phyloP scores from a whole-genome alignment of 139 green algal species.

The Mychonastes homosphaera region DNA sequence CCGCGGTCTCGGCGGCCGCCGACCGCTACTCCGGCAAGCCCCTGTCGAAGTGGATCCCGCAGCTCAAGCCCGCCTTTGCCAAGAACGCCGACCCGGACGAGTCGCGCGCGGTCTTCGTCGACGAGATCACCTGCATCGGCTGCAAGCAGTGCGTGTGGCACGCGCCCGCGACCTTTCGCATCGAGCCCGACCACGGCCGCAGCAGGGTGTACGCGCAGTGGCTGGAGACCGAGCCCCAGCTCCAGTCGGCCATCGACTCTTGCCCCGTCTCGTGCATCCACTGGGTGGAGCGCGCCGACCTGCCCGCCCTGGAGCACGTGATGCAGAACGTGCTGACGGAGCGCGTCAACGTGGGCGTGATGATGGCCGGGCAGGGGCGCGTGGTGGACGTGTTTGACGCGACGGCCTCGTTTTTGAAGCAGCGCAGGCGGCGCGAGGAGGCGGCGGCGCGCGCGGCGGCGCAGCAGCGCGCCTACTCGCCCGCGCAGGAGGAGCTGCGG shows the following conservation, averaged over 20 bases:
- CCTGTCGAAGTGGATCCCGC: conserved; percentile 64
- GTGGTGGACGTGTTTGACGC: conserved; percentile 33
- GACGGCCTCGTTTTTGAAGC: conserved; percentile 34
- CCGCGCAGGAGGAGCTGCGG: conserved; percentile 40
- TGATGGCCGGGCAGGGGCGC: conserved; percentile 59
- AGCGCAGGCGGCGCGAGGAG: conserved; percentile 42
- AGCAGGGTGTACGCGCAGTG: conserved; percentile 68
- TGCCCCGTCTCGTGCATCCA: conserved; percentile 76
- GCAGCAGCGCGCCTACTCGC: conserved; percentile 33
- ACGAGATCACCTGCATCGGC: conserved; percentile 76
- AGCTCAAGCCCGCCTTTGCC: conserved; percentile 37
- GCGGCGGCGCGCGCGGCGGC: conserved; percentile 16
- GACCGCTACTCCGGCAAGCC: conserved; percentile 65
- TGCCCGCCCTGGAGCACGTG: conserved; percentile 70
- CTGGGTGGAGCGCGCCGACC: conserved; percentile 61
- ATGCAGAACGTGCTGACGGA: conserved; percentile 43
- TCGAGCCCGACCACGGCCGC: conserved; percentile 61
- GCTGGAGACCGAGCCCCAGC: conserved; percentile 63
- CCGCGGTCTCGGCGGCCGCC: conserved; percentile 41
- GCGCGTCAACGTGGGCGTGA: conserved; percentile 57
- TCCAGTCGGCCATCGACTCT: conserved; percentile 45
- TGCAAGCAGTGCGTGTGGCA: conserved; percentile 78
- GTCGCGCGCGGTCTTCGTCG: conserved; percentile 70
- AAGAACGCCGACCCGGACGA: conserved; percentile 57
- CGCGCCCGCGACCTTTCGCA: conserved; percentile 65